phyloP scores from a whole-genome alignment of 2,329 filamentous ascomycete genomes.

The Ilyonectria mors-panacis region DNA sequence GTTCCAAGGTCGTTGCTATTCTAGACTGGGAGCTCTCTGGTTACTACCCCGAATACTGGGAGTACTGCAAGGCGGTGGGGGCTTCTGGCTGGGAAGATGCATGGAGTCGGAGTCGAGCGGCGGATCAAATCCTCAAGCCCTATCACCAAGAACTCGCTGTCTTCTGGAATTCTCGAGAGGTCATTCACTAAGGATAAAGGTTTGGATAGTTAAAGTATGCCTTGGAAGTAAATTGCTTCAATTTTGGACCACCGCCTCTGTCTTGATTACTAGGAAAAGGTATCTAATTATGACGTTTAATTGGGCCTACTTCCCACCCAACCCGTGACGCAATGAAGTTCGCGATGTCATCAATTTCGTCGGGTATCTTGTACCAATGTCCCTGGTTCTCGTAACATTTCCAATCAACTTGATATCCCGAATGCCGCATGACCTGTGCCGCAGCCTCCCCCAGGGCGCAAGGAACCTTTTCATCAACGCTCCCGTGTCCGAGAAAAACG shows the following conservation, averaged over 20 bases:
- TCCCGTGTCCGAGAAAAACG: conserved; percentile 60
- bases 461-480: conserved; percentile 58
- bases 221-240: too few relatives aligned
- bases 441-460: conserved; percentile 51
- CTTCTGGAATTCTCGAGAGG: conserved; percentile 22
- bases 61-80: conserved; percentile 27
- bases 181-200: conserved; percentile 11
- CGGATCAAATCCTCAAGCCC: conserved; percentile 26
- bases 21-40: conserved; percentile 32
- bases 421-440: conserved; percentile 43
- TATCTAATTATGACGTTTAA: too few relatives aligned
- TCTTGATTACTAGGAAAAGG: too few relatives aligned
- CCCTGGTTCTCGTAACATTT: conserved; percentile 57
- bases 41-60: conserved; percentile 31
- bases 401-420: conserved; percentile 49
- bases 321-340: conserved; percentile 46
- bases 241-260: too few relatives aligned
- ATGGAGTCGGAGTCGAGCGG: conserved; percentile 19
- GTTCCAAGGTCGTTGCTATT: conserved; percentile 22
- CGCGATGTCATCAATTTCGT: conserved; percentile 61
- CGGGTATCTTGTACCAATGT: conserved; percentile 64
- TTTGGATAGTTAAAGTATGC: too few relatives aligned
- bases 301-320: conserved; percentile 5
- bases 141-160: conserved; percentile 25
- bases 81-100: conserved; percentile 19